phyloP scores from a whole-genome alignment of 202 grass and related monocot species.

The Hordeum pubiflorum region DNA sequence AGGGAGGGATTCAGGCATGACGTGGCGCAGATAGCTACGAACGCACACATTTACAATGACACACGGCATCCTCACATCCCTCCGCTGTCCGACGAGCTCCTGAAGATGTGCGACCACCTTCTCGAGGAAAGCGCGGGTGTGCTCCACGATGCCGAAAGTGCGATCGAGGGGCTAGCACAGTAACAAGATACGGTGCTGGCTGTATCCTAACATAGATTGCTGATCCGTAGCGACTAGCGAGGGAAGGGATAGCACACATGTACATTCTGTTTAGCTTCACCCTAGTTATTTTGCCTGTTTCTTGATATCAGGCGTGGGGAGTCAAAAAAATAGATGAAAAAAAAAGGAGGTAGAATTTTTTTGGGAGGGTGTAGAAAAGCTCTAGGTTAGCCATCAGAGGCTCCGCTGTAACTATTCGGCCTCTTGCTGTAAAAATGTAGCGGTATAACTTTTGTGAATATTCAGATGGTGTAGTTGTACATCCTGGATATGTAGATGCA shows the following conservation, averaged over 20 bases:
- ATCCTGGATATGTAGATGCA: not conserved
- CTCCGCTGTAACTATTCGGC: constrained; percentile 16
- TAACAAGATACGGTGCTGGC: constrained; percentile 9
- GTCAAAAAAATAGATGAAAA: too few species aligned
- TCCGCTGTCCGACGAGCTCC: constrained; percentile 66
- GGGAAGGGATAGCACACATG: not conserved
- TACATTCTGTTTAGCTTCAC: constrained; percentile 28
- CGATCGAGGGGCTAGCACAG: constrained; percentile 37
- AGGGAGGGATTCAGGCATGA: constrained; percentile 76
- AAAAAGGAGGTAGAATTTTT: not conserved
- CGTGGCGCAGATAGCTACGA: constrained; percentile 63
- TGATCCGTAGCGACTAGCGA: constrained; percentile 24
- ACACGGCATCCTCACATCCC: constrained; percentile 60
- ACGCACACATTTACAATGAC: constrained; percentile 79
- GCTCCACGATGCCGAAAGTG: constrained; percentile 50
- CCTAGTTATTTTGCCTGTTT: constrained; percentile 13
- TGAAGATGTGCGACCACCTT: constrained; percentile 51
- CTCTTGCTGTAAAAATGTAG: constrained; percentile 49
- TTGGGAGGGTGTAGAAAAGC: constrained; percentile 16
- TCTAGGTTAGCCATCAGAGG: constrained; percentile 30
- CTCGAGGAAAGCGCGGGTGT: constrained; percentile 28
- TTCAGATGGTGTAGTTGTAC: constrained; percentile 8
- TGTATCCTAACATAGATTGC: constrained; percentile 29
- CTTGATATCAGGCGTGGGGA: not conserved
- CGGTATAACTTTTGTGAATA: constrained; percentile 14